Evolutionary conservation across 1,284 basidiomycete genomes (phyloP), one percentile per base, ranked within the genome.

Genomic region (Phellopilus nigrolimitatus): DNA sequence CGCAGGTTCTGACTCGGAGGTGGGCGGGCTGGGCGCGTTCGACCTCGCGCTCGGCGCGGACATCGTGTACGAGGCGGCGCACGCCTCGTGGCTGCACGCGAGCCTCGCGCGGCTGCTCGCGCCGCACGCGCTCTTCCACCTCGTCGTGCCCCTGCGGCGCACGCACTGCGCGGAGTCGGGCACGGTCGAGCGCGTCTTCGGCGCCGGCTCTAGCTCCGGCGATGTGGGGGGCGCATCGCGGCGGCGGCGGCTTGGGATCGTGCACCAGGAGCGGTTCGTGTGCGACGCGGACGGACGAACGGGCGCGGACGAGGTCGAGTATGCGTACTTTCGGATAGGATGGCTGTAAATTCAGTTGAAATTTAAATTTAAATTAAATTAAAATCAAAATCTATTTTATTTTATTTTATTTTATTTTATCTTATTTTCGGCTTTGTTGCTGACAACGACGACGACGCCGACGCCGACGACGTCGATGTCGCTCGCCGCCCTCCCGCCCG

Each of bases 31-130:
- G 46, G 53, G 60, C 9, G 70, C 75, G 0, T 91, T 89, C 64
- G 84, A 91, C 56, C 49, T 86, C 21, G 66, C 89, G 8, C 66
- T 89, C 34, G 89, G 85, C 3, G 84, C 88, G 0, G 88, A 92
- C 61, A 75, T 91, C 48, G 64, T 90, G 3, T 91, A 91, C 66
- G 89, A 91, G 63, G 62, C 72, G 0, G 66, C 75, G 6, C 88
- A 91, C 55, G 80, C 83, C 0, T 31, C 60, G 1, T 88, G 85
- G 83, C 81, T 92, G 57, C 76, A 73, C 43, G 64, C 67, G 1
- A 84, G 80, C 50, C 72, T 89, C 12, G 60, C 62, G 2, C 67
- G 57, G 3, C 71, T 88, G 3, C 75, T 91, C 13, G 47, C 36
- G 24, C 44, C 51, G 0, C 58, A 58, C 21, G 60, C 68, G 0